phyloP scores from a whole-genome alignment of 768 basidiomycete species.

The Tylopilus sp. region DNA sequence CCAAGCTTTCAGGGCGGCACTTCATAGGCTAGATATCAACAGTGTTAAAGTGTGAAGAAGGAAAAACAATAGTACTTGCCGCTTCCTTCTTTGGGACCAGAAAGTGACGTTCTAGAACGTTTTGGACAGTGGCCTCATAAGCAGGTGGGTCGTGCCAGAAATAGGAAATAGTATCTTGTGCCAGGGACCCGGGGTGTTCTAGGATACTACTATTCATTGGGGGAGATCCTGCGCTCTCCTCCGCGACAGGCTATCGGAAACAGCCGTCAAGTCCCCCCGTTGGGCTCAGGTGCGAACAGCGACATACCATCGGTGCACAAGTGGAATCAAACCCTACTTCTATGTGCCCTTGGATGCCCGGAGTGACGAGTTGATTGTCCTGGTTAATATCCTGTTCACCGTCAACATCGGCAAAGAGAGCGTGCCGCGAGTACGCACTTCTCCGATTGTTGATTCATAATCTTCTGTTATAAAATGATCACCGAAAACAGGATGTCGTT shows the following conservation, averaged over 20 bases:
- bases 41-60: background rate
- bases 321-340: background rate
- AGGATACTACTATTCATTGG: background rate
- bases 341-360: background rate
- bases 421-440: constrained; percentile 1
- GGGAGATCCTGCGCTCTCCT: background rate
- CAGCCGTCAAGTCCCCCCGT: background rate
- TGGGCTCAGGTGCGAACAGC: background rate
- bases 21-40: constrained; percentile 1
- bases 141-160: background rate
- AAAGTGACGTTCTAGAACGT: background rate
- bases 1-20: constrained; percentile 20
- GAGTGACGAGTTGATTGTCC: background rate
- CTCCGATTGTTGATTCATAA: background rate
- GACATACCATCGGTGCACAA: constrained; percentile 6
- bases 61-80: constrained; percentile 7
- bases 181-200: background rate
- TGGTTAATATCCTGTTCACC: background rate
- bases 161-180: background rate
- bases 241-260: background rate
- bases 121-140: background rate
- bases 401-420: background rate
- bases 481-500: background rate
- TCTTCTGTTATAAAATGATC: background rate
- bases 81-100: background rate